Base-by-base conservation (phyloP, 805 yeast species). In the Metschnikowia shivogae region DNA sequence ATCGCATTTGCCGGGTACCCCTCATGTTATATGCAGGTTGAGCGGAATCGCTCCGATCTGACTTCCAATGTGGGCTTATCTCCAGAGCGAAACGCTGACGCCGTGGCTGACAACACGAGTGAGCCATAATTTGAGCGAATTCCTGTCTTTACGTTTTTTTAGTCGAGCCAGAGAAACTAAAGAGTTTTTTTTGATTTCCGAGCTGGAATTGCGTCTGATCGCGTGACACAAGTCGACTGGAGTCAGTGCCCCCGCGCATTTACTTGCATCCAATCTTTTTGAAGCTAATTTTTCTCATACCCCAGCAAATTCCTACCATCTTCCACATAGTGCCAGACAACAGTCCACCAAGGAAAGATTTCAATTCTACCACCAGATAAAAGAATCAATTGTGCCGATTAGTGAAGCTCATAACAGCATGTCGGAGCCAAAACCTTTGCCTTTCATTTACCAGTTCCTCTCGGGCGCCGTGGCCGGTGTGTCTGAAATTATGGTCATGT, bases 391-490 rank as follows among this genome's bases (percentile, higher is more conserved):
- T 22, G 4, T 22, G 24, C 24, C 6, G 4, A 22, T 3, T 7
- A 22, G 26, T 29, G 27, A 13, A 33, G 3, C 19, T 12, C 10
- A 19, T 34, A 6, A 17, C 36, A 50, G 34, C 7, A 58, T 58
- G 62, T 52, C 61, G 22, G 62, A 58, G 19, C 67, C 63, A 28
- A 59, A 58, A 44, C 64, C 69, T 6, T 65, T 92, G 57, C 97
- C 98, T 31, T 93, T 93, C 62, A 61, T 82, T 34, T 92, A 93
- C 76, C 98, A 93, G 68, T 93, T 93, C 65, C 73, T 75, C 51
- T 82, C 89, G 49, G 99, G 96, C 57, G 98, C 95, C 61, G 77
- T 54, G 60, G 99, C 99, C 51, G 99, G 99, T 54, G 89, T 93
- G 51, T 88, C 97, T 24, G 99, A 93, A 72, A 86, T 90, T 64